Percentiles rank a stretch among this genome's conserved stretches.
Conservation (phyloP, 257 asterid species). For the Ballota nigra region DNA sequence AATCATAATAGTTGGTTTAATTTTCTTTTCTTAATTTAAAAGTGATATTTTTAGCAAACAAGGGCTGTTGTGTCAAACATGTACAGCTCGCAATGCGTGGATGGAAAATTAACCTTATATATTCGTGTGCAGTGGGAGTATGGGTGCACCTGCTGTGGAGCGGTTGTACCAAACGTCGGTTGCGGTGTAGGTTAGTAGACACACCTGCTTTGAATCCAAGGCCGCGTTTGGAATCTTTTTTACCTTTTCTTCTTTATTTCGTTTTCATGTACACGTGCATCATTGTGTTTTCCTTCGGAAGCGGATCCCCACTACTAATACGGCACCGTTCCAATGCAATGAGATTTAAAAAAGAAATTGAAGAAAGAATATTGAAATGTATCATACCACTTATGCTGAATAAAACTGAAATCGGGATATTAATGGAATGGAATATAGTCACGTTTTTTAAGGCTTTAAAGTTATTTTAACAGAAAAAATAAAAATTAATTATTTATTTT, state of each 20-base stretch:
- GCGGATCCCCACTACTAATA: too few species aligned
- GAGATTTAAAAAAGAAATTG: too few species aligned
- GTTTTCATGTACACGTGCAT: not conserved
- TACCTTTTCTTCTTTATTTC: not conserved
- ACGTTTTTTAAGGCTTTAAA: too few species aligned
- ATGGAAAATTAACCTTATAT: not conserved
- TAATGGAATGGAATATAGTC: too few species aligned
- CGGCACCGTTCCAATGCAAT: too few species aligned
- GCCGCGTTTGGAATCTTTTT: slow-evolving; percentile 26
- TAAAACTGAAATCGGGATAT: too few species aligned
- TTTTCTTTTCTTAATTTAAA: not conserved
- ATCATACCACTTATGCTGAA: too few species aligned
- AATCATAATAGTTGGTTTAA: too few species aligned
- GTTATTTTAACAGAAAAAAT: too few species aligned
- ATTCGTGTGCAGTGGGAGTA: not conserved
- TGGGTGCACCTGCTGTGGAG: slow-evolving; percentile 4
- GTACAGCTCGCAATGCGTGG: slow-evolving; percentile 14
- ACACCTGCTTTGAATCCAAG: slow-evolving; percentile 29
- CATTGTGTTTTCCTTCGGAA: not conserved
- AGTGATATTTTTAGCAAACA: not conserved
- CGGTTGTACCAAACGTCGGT: slow-evolving; percentile 44
- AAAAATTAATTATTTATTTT: too few species aligned
- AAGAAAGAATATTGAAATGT: too few species aligned
- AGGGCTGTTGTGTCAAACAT: slow-evolving; percentile 2
- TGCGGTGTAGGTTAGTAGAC: slow-evolving; percentile 26